A percentile compares a stretch with the other conserved stretches of the same genome.
Evolutionary conservation across 225 moss, liverwort and hornwort species (phyloP).

Genomic region (Polytrichum formosum): DNA sequence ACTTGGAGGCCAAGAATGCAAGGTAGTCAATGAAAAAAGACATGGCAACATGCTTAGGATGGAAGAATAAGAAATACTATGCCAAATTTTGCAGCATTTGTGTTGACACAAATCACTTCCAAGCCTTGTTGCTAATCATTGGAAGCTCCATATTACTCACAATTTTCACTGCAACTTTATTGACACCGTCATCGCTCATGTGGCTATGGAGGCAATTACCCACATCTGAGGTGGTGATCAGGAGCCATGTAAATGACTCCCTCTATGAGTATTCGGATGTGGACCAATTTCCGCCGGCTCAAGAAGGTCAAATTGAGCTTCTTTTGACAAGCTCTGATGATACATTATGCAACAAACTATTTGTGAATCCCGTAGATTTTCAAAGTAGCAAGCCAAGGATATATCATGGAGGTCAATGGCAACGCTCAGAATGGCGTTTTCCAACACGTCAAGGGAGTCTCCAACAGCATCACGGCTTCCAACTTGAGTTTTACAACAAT

Average conservation of each 20-base stretch:
- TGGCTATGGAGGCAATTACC: neutral
- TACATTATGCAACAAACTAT: neutral
- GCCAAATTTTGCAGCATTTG: neutral
- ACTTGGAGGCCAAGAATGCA: neutral
- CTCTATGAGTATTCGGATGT: constrained; percentile 7
- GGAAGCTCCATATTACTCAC: constrained; percentile 3
- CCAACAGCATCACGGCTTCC: neutral
- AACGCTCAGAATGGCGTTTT: neutral
- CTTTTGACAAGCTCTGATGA: neutral
- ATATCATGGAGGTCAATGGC: neutral
- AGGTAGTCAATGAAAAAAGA: neutral
- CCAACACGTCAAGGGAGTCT: neutral
- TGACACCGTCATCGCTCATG: neutral
- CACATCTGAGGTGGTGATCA: neutral
- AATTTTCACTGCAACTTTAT: neutral
- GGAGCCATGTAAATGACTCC: neutral
- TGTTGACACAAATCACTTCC: neutral
- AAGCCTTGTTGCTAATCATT: neutral
- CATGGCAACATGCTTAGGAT: neutral
- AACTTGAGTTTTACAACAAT: constrained; percentile 2
- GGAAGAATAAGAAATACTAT: neutral
- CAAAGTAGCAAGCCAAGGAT: neutral
- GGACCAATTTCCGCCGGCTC: constrained; percentile 9
- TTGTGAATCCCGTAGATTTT: neutral
- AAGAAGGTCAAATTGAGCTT: constrained; percentile 1